Conservation (phyloP, 2,329 filamentous ascomycete genomes). For the Aureobasidium zeae region DNA sequence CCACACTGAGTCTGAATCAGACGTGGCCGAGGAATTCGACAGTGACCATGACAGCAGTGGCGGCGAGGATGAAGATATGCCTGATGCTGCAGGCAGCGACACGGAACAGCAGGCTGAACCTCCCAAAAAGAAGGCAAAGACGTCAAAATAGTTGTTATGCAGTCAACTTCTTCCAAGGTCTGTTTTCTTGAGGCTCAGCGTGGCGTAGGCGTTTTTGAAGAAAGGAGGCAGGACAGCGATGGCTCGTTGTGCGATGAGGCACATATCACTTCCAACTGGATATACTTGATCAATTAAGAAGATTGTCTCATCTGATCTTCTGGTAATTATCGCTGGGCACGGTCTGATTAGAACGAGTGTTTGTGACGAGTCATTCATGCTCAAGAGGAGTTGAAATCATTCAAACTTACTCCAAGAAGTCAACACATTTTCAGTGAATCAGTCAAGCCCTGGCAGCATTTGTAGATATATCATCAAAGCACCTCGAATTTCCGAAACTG, state of each 20-base stretch:
- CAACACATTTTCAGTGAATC: too few species aligned
- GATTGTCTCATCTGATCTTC: too few species aligned
- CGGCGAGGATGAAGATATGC: slow-evolving; percentile 56
- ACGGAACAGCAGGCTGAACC: slow-evolving; percentile 46
- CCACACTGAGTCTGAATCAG: slow-evolving; percentile 80
- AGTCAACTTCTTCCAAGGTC: background rate
- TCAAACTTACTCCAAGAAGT: too few species aligned
- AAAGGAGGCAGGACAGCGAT: background rate
- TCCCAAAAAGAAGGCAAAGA: slow-evolving; percentile 58
- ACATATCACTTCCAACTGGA: background rate
- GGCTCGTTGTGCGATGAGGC: background rate
- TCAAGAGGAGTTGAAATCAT: too few species aligned
- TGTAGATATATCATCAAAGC: too few species aligned
- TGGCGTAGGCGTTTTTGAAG: slow-evolving; percentile 13
- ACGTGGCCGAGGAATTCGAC: slow-evolving; percentile 94
- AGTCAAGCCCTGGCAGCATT: too few species aligned
- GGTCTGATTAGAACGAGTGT: too few species aligned
- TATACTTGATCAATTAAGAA: too few species aligned
- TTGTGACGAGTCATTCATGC: too few species aligned
- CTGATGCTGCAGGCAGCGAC: slow-evolving; percentile 49
- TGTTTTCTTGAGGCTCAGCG: background rate
- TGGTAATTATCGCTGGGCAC: too few species aligned
- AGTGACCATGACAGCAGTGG: slow-evolving; percentile 81
- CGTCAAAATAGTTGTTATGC: slow-evolving; percentile 15
- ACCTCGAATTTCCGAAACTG: too few species aligned